Base-by-base conservation (phyloP, 23 red algal species). In the Gracilariopsis chorda region DNA sequence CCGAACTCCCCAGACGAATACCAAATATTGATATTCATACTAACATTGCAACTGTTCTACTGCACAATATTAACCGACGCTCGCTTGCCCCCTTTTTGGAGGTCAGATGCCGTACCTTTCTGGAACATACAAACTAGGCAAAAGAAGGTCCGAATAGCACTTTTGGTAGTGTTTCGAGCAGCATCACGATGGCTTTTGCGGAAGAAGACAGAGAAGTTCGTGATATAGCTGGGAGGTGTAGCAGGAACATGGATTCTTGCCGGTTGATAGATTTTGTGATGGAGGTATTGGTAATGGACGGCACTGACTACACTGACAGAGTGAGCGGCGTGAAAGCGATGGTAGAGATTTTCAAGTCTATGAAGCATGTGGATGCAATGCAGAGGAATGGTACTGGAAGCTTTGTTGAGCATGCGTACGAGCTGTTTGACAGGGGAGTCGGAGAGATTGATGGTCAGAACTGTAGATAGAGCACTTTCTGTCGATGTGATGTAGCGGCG, bases 61-160 rank as follows among this genome's bases (percentile, higher is more conserved):
- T 98, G n/a, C 87, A 95, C n/a, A 85, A 82, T 40, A 98, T 98
- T 63, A 95, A 95, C 47, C 43, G 84, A 20, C 88, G 96, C 30
- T 63, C 75, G 44, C 92, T 98, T 4, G 96, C 95, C 81, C 60
- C 60, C 51, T 94, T 92, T 84, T 98, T 98, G 61, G 92, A 98
- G 56, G 44, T 95, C 20, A 92, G 95, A 74, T 90, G 90, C 40
- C 88, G 86, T 33, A 57, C 95, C 24, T 68, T 98, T 62, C 44
- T 60, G 17, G 77, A 90, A 17, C 34, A 47, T 10, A 40, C 65
- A 21, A 25, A 42, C 11, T 42, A 36, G 10, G 56, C 29, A 28
- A 68, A 30, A 46, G 67, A 84, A 27, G 28, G 52, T 56, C 77
- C 77, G 21, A 7, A 11, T 35, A n/a, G 25, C 24, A 36, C 59